Conservation (phyloP, 106 monocot genomes). For the Apostasia ramifera region DNA sequence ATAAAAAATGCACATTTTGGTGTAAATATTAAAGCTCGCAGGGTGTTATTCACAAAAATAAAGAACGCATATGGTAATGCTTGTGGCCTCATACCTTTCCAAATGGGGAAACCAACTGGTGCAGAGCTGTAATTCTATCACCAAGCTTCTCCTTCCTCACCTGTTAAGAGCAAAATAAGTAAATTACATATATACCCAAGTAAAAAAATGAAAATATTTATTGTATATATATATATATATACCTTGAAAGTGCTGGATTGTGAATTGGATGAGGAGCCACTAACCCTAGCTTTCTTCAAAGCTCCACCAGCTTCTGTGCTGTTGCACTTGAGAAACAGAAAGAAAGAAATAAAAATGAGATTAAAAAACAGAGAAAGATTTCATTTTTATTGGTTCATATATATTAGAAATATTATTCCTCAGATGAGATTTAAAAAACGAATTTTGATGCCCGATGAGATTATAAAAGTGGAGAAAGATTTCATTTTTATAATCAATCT, state of each 20-base stretch:
- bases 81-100: constrained; percentile 56
- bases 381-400: not conserved
- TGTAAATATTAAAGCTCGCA: not conserved
- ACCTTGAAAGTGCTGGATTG: constrained; percentile 61
- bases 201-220: not conserved
- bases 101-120: constrained; percentile 94
- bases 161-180: constrained; percentile 16
- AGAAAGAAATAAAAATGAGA: constrained; percentile 3
- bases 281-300: constrained; percentile 80
- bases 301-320: constrained; percentile 50
- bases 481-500: not conserved
- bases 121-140: constrained; percentile 85
- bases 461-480: not conserved
- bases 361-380: not conserved
- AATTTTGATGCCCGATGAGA: not conserved
- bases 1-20: not conserved
- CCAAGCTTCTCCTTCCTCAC: constrained; percentile 95
- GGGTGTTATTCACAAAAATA: not conserved
- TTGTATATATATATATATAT: not conserved
- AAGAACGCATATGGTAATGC: not conserved
- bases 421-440: not conserved
- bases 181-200: not conserved
- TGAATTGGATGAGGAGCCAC: constrained; percentile 54
- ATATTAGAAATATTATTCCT: not conserved
- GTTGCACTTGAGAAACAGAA: constrained; percentile 60